A percentile compares a stretch with the other conserved stretches of the same genome.
These are phyloP conservation scores for Globisporangium takayamanum DNA, from an alignment of 352 stramenopile species.

Conservation along the genomic window DNA sequence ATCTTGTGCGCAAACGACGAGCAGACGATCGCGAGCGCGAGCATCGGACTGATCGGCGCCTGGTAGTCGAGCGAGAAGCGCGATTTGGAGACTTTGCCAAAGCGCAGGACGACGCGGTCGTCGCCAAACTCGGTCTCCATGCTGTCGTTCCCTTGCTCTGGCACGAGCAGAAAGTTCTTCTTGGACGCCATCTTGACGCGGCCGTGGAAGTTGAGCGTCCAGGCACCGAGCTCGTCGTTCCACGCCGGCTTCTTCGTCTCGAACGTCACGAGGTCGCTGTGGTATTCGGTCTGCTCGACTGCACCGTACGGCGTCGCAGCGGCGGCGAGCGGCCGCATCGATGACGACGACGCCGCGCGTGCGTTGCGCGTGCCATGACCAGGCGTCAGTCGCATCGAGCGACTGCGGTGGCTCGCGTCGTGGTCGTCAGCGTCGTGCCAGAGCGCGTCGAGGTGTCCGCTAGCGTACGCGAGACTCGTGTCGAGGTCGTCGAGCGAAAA, in stretches of 20 bases:
- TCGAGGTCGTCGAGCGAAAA: slow-evolving; percentile 60
- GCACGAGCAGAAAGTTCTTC: slow-evolving; percentile 86
- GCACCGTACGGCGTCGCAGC: slow-evolving; percentile 47
- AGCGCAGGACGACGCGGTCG: slow-evolving; percentile 50
- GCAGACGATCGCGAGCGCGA: slow-evolving; percentile 76
- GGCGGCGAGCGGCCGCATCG: too few species aligned
- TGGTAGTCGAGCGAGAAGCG: slow-evolving; percentile 80
- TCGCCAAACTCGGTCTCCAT: slow-evolving; percentile 47
- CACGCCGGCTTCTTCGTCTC: slow-evolving; percentile 80
- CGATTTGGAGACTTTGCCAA: slow-evolving; percentile 80
- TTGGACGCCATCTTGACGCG: slow-evolving; percentile 88
- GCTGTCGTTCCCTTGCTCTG: slow-evolving; percentile 42
- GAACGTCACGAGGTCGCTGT: slow-evolving; percentile 73
- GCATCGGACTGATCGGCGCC: slow-evolving; percentile 59
- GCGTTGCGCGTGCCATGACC: slow-evolving; percentile 16
- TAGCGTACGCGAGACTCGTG: slow-evolving; percentile 28
- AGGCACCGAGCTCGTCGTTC: slow-evolving; percentile 77
- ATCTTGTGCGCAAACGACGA: slow-evolving; percentile 85
- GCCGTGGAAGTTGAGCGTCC: slow-evolving; percentile 88
- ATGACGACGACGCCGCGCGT: slow-evolving; percentile 14
- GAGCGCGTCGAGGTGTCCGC: slow-evolving; percentile 17
- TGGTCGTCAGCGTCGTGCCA: slow-evolving; percentile 57
- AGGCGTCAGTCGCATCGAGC: slow-evolving; percentile 31
- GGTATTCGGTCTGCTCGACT: slow-evolving; percentile 66
- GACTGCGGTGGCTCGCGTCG: slow-evolving; percentile 15